Evolutionary conservation across 192 early-diverging fungal species (phyloP).

Genomic region (Podila epigama): DNA sequence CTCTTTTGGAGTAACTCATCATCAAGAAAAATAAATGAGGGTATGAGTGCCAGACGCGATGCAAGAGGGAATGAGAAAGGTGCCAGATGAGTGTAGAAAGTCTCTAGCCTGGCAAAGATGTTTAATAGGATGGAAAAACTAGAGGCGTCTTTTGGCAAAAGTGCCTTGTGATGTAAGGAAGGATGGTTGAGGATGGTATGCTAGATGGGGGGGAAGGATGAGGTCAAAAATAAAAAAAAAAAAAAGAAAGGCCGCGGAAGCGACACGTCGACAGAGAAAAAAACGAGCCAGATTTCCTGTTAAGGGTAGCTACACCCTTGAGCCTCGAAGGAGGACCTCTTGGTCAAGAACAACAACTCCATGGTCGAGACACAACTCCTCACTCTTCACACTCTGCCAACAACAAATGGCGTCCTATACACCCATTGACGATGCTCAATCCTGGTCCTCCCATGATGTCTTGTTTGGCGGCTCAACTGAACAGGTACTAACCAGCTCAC

Average conservation of each 20-base stretch:
- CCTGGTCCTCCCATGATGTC: slow-evolving; percentile 45
- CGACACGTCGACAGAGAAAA: too few relatives aligned
- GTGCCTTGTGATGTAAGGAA: neutral
- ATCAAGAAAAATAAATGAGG: slow-evolving; percentile 26
- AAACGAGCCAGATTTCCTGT: too few relatives aligned
- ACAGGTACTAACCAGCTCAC: slow-evolving; percentile 14
- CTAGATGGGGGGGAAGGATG: neutral
- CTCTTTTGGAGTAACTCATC: slow-evolving; percentile 72
- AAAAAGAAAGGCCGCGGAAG: too few relatives aligned
- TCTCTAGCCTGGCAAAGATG: neutral
- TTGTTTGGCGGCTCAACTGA: slow-evolving; percentile 38
- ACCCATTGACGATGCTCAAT: slow-evolving; percentile 43
- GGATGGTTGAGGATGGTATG: neutral
- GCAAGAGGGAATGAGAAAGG: neutral
- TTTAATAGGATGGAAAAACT: neutral
- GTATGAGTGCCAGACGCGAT: neutral
- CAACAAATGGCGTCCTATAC: slow-evolving; percentile 18
- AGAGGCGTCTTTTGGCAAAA: neutral
- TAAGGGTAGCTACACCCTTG: too few relatives aligned
- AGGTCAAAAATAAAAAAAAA: neutral
- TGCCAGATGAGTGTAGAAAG: neutral
- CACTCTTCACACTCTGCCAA: slow-evolving; percentile 6
- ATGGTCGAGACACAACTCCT: neutral
- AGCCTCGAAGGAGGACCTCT: neutral
- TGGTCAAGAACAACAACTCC: too few relatives aligned